Base-by-base conservation (phyloP, 768 basidiomycete species). In the Phylloporus scabripes region DNA sequence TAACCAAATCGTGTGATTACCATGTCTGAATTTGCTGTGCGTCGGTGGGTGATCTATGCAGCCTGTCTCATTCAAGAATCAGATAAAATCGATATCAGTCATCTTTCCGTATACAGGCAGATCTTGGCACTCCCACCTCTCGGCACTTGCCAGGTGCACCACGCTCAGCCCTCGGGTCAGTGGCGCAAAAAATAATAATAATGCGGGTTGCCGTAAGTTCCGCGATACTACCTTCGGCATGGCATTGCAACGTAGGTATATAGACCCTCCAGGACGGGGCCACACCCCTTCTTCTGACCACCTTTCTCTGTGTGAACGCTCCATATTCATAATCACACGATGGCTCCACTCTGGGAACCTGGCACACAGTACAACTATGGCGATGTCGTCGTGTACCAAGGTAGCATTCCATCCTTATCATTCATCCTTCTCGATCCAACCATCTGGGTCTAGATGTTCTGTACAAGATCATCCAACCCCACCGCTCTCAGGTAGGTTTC, bases 391-490 rank as follows among this genome's bases (percentile, higher is more conserved):
- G 64, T 66, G 39, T 87, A 70, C 60, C 55, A 83, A 58, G 79
- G 85, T 79, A 53, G 18, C 59, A 40, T 36, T n/a, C 14, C 28
- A 26, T 41, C 8, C 42, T n/a, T 31, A 24, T 29, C 41, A 7
- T 10, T 28, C 23, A 17, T 34, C 34, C 6, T 2, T 2, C 47
- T 18, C 28, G 42, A 26, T 48, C 56, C 56, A 47, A 61, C 54
- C 40, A 10, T 18, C 33, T 45, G 46, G 32, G n/a, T n/a, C n/a
- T 58, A 46, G 44, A 53, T 84, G 78, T 34, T 61, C 66, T 53
- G 36, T 89, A 87, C 72, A 82, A 79, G 66, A 83, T 83, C 66
- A 79, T 87, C 54, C 85, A 87, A 59, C 70, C 83, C 8, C 87
- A 89, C 68, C 67, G 60, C 46, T 85, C 86, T 26, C 82, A 86